Percentiles rank a stretch among this genome's conserved stretches.
Conservation (phyloP, 306 rosid species). For the Amphicarpaea edgeworthii region DNA sequence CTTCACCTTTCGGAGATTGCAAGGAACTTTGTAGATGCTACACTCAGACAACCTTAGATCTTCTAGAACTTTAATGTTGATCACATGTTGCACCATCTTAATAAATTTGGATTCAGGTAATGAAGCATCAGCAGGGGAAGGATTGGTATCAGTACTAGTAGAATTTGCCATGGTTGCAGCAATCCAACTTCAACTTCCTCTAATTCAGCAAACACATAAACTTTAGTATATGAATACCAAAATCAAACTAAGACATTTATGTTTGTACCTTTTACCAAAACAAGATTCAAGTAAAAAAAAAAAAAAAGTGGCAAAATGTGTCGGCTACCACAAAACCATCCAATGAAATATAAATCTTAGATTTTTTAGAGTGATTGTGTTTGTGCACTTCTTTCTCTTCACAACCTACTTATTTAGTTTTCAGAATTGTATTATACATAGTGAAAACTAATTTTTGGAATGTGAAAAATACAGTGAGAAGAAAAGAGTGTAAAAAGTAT, state of each 20-base stretch:
- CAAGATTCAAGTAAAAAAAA: too few relatives aligned
- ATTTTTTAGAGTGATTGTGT: too few relatives aligned
- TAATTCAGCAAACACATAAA: not conserved
- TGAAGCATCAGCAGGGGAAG: not conserved
- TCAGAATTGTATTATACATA: too few relatives aligned
- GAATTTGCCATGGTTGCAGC: conserved; percentile 15
- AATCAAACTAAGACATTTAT: not conserved
- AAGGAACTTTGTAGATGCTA: conserved; percentile 57
- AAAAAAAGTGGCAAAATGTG: too few relatives aligned
- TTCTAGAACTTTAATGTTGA: conserved; percentile 14
- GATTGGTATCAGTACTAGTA: not conserved
- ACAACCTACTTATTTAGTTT: too few relatives aligned
- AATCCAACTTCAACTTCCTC: not conserved
- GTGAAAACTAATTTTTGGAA: too few relatives aligned
- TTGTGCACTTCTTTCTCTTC: too few relatives aligned
- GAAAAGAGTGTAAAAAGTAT: too few relatives aligned
- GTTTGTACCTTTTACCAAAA: too few relatives aligned
- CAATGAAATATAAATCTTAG: not conserved
- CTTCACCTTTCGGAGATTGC: conserved; percentile 46
- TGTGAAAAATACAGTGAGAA: too few relatives aligned
- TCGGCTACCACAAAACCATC: too few relatives aligned
- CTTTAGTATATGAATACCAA: not conserved
- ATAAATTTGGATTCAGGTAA: not conserved
- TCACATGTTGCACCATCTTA: conserved; percentile 8
- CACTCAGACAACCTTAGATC: not conserved